A percentile compares a stretch with the other conserved stretches of the same genome.
These are phyloP conservation scores for Nicotiana noctiflora DNA, from an alignment of 257 asterid species.

Conservation along the genomic window DNA sequence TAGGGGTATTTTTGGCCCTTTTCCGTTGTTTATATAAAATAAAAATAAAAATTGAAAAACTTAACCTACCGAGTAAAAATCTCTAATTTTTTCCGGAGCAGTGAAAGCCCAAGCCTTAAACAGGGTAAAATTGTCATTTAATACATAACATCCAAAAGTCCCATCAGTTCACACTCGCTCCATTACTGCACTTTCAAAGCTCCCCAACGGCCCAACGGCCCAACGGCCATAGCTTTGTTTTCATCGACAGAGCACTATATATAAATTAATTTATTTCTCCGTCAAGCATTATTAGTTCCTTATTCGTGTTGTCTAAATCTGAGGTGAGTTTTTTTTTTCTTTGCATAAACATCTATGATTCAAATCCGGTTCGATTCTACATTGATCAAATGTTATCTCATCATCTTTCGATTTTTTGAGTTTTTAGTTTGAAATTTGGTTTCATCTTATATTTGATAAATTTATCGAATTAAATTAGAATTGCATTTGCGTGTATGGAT, in stretches of 20 bases:
- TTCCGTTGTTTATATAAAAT: too few species aligned
- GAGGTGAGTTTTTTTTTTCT: background rate
- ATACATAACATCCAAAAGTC: background rate
- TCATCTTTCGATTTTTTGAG: background rate
- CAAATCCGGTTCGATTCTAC: background rate
- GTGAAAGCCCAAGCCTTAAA: background rate
- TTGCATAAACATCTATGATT: background rate
- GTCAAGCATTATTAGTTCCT: background rate
- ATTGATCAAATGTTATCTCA: background rate
- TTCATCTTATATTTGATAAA: background rate
- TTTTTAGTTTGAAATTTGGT: background rate
- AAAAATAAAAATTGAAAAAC: too few species aligned
- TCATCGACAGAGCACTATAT: conserved; percentile 40
- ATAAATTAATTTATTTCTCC: background rate
- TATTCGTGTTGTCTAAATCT: background rate
- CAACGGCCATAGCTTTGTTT: conserved; percentile 49
- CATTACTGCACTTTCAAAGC: conserved; percentile 59
- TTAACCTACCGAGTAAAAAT: too few species aligned
- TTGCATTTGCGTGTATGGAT: background rate
- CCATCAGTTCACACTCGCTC: conserved; percentile 6
- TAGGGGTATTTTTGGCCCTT: too few species aligned
- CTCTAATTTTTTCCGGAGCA: too few species aligned
- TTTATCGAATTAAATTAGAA: background rate
- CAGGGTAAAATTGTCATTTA: conserved; percentile 18
- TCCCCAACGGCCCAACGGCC: conserved; percentile 36